Conservation (phyloP, 2,329 filamentous ascomycete genomes). For the Chrysoporthe austroafricana region DNA sequence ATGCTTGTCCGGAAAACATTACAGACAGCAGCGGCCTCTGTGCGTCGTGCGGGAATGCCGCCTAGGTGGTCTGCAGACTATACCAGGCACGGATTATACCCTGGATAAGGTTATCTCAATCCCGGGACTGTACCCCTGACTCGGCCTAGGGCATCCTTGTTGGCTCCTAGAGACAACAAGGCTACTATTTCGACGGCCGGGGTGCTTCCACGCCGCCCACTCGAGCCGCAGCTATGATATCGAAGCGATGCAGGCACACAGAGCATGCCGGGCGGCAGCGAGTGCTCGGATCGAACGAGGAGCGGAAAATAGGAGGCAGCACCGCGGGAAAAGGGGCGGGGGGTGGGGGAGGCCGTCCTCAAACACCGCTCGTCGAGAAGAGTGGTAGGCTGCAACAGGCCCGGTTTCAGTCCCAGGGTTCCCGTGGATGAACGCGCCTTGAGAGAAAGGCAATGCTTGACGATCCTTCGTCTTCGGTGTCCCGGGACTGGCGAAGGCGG, state of each 20-base stretch:
- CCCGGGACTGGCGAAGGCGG: slow-evolving; percentile 11
- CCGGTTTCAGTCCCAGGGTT: slow-evolving; percentile 24
- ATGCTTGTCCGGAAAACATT: not conserved
- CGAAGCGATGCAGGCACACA: not conserved
- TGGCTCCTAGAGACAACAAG: not conserved
- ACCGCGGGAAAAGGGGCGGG: not conserved
- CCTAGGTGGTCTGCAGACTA: not conserved
- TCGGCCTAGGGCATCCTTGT: slow-evolving; percentile 17
- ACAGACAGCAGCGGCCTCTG: not conserved
- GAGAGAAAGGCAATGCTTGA: slow-evolving; percentile 20
- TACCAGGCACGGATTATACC: slow-evolving; percentile 3
- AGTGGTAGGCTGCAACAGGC: slow-evolving; percentile 23
- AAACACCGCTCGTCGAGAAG: slow-evolving; percentile 24
- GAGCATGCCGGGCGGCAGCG: not conserved
- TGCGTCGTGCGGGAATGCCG: not conserved
- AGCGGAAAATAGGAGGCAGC: not conserved
- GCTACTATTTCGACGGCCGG: not conserved
- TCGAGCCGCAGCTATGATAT: not conserved
- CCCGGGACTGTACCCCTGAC: slow-evolving; percentile 10
- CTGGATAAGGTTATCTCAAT: slow-evolving; percentile 25
- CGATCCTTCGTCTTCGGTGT: slow-evolving; percentile 9
- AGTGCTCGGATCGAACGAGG: not conserved
- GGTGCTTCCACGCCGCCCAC: not conserved
- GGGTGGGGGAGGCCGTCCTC: slow-evolving; percentile 15
- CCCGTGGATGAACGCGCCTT: slow-evolving; percentile 15